Evolutionary conservation across 345 rosid species (phyloP).

Genomic region (Noccaea bulbosa): DNA sequence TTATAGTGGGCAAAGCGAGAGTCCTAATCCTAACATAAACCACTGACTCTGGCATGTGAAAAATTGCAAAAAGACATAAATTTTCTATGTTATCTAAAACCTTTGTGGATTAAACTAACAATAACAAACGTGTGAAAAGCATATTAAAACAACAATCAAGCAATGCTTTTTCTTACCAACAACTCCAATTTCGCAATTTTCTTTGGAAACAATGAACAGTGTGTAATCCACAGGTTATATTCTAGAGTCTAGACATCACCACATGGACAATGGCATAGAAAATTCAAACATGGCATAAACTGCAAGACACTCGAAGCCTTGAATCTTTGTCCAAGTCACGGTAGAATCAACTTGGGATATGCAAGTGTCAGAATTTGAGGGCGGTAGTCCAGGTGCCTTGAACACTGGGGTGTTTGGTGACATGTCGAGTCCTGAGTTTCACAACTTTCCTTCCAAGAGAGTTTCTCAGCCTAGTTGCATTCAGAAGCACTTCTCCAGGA

Average conservation of each 20-base stretch:
- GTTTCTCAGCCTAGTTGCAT: constrained; percentile 76
- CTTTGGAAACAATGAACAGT: neutral
- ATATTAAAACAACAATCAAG: no score
- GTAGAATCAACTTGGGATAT: neutral
- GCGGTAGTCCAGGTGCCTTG: constrained; percentile 92
- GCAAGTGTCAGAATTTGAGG: constrained; percentile 50
- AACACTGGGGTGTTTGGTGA: constrained; percentile 79
- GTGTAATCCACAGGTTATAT: neutral
- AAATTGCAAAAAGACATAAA: no score
- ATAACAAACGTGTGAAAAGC: no score
- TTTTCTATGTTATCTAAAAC: no score
- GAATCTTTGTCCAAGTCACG: constrained; percentile 13
- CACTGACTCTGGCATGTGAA: no score
- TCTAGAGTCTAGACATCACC: neutral
- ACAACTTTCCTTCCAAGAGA: constrained; percentile 82
- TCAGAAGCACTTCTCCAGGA: constrained; percentile 63
- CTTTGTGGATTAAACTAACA: no score
- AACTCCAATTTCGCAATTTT: neutral
- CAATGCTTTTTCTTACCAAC: no score
- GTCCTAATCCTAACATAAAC: no score
- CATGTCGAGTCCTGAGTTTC: constrained; percentile 76
- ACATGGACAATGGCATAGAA: neutral
- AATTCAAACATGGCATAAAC: constrained; percentile 14
- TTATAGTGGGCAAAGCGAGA: no score
- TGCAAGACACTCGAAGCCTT: constrained; percentile 15